Evolutionary conservation across 176 grass and related monocot species (phyloP).

Genomic region (Otatea glauca): DNA sequence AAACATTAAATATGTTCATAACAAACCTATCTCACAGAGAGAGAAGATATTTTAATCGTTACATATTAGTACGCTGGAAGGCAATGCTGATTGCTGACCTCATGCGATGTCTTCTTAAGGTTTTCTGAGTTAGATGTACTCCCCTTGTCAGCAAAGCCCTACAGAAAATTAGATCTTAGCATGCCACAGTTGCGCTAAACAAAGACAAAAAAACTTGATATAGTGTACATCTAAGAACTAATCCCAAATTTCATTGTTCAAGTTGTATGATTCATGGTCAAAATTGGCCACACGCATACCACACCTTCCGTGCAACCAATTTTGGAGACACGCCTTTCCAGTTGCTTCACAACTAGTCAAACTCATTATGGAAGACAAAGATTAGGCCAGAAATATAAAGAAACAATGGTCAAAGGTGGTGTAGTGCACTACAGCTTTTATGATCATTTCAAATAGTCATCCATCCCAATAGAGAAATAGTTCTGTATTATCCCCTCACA

Average conservation of each 20-base stretch:
- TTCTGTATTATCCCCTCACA: neutral
- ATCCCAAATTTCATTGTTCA: constrained; percentile 21
- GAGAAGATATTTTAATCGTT: constrained; percentile 13
- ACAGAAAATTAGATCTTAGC: constrained; percentile 30
- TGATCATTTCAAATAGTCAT: neutral
- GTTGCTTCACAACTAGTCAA: constrained; percentile 34
- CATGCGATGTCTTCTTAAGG: constrained; percentile 45
- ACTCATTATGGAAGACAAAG: constrained; percentile 15
- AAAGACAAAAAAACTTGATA: constrained; percentile 6
- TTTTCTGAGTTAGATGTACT: constrained; percentile 45
- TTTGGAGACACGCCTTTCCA: neutral
- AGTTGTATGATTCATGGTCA: constrained; percentile 5
- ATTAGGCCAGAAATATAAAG: constrained; percentile 16
- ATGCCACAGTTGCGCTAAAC: constrained; percentile 7
- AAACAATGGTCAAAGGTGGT: neutral
- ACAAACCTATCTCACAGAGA: constrained; percentile 18
- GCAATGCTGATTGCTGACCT: constrained; percentile 49
- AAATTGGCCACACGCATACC: constrained; percentile 20
- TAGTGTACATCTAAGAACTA: neutral
- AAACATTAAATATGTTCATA: constrained; percentile 9
- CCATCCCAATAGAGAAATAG: neutral
- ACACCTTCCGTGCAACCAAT: neutral
- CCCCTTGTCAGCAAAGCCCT: constrained; percentile 50
- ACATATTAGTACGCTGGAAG: constrained; percentile 10
- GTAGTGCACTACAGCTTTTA: constrained; percentile 5